phyloP scores from a whole-genome alignment of 306 rosid genomes.

The Lathyrus aphaca region DNA sequence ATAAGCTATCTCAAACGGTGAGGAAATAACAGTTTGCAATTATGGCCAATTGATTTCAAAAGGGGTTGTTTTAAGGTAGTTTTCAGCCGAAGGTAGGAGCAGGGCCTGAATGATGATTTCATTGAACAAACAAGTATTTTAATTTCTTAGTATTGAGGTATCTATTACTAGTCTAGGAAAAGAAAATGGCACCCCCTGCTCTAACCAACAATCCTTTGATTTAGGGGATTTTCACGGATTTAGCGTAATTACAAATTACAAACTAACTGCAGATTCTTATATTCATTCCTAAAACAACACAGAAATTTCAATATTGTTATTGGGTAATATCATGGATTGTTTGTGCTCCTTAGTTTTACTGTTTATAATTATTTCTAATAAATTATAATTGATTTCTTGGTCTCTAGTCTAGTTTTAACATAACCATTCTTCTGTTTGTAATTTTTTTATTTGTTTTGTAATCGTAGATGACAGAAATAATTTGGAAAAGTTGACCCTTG shows the following conservation, averaged over 20 bases:
- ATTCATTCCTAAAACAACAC: not conserved
- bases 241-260: not conserved
- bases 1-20: not conserved
- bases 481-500: constrained; percentile 90
- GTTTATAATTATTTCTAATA: not conserved
- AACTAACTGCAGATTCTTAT: not conserved
- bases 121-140: not conserved
- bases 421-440: not conserved
- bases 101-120: not conserved
- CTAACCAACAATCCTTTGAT: not conserved
- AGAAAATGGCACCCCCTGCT: not conserved
- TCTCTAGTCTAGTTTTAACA: constrained; percentile 20
- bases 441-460: not conserved
- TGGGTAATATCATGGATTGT: not conserved
- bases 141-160: not conserved
- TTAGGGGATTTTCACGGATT: not conserved
- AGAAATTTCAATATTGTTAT: not conserved
- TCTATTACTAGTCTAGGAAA: not conserved
- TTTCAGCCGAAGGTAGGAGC: not conserved
- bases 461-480: constrained; percentile 87
- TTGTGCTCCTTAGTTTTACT: not conserved
- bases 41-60: not conserved
- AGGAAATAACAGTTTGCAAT: not conserved
- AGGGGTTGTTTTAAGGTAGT: not conserved
- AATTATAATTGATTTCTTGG: constrained; percentile 11